phyloP scores from a whole-genome alignment of 2,329 filamentous ascomycete genomes.

The Paecilomyces niveus region DNA sequence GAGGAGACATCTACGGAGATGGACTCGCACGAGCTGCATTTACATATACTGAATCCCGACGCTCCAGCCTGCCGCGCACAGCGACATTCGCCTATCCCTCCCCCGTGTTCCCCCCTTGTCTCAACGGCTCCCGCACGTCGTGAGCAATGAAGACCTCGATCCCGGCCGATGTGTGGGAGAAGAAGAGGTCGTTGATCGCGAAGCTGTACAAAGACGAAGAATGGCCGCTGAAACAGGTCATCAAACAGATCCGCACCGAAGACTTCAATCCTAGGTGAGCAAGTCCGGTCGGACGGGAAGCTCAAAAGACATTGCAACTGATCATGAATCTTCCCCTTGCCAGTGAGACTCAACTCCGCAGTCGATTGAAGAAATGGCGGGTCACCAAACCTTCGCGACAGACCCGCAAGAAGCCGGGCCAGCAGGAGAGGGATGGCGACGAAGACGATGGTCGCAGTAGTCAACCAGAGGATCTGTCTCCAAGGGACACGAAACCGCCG shows the following conservation, averaged over 20 bases:
- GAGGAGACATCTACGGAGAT: slow-evolving; percentile 9
- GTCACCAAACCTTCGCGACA: slow-evolving; percentile 39
- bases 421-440: slow-evolving; percentile 4
- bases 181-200: slow-evolving; percentile 34
- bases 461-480: not conserved
- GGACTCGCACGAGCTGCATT: slow-evolving; percentile 21
- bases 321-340: not conserved
- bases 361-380: slow-evolving; percentile 38
- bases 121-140: slow-evolving; percentile 22
- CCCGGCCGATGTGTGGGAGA: slow-evolving; percentile 38
- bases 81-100: slow-evolving; percentile 17
- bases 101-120: slow-evolving; percentile 25
- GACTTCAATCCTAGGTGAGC: slow-evolving; percentile 38
- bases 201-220: slow-evolving; percentile 37
- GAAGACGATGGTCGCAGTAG: not conserved
- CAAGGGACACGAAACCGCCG: slow-evolving; percentile 7
- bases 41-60: slow-evolving; percentile 1
- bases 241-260: slow-evolving; percentile 36
- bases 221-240: slow-evolving; percentile 40
- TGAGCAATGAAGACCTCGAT: slow-evolving; percentile 36
- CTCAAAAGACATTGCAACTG: slow-evolving; percentile 2
- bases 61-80: slow-evolving; percentile 2
- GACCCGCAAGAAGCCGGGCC: slow-evolving; percentile 29
- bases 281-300: not conserved
- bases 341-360: slow-evolving; percentile 39